These are phyloP conservation scores for Colletotrichum trifolii DNA, from an alignment of 2,329 filamentous ascomycete genomes.

Conservation along the genomic window DNA sequence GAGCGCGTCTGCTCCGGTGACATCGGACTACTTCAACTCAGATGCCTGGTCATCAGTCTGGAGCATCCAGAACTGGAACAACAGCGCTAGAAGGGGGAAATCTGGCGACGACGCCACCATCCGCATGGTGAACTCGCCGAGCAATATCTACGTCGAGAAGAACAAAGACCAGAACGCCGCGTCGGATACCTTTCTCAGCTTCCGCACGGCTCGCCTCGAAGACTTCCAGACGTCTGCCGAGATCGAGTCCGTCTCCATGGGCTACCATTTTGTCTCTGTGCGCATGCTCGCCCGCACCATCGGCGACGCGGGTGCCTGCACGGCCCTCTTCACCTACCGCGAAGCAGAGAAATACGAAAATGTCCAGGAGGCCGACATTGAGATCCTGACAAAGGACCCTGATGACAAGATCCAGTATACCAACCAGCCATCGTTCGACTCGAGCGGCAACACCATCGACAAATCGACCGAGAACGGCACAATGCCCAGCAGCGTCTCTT, in stretches of 20 bases:
- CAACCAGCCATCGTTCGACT: constrained; percentile 67
- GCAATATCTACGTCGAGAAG: constrained; percentile 59
- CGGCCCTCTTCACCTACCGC: constrained; percentile 65
- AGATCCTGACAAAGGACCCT: constrained; percentile 61
- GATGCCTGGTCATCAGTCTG: constrained; percentile 50
- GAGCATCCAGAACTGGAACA: constrained; percentile 55
- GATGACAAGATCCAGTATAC: constrained; percentile 63
- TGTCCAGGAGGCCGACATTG: constrained; percentile 64
- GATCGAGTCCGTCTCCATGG: constrained; percentile 52
- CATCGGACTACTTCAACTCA: constrained; percentile 53
- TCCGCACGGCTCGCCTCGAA: constrained; percentile 57
- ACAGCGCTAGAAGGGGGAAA: constrained; percentile 39
- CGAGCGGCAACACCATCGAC: constrained; percentile 55
- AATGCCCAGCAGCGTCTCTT: constrained; percentile 54
- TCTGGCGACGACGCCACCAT: constrained; percentile 44
- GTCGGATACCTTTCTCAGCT: constrained; percentile 58
- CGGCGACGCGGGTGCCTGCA: constrained; percentile 60
- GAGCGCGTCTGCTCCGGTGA: constrained; percentile 44
- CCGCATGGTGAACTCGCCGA: constrained; percentile 54
- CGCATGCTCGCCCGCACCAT: constrained; percentile 63
- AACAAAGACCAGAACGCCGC: constrained; percentile 47
- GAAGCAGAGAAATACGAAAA: constrained; percentile 47
- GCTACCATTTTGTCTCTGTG: constrained; percentile 55
- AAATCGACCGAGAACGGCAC: constrained; percentile 60
- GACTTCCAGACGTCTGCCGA: constrained; percentile 61